Conservation (phyloP, 345 rosid species). For the Odontarrhena argentea region DNA sequence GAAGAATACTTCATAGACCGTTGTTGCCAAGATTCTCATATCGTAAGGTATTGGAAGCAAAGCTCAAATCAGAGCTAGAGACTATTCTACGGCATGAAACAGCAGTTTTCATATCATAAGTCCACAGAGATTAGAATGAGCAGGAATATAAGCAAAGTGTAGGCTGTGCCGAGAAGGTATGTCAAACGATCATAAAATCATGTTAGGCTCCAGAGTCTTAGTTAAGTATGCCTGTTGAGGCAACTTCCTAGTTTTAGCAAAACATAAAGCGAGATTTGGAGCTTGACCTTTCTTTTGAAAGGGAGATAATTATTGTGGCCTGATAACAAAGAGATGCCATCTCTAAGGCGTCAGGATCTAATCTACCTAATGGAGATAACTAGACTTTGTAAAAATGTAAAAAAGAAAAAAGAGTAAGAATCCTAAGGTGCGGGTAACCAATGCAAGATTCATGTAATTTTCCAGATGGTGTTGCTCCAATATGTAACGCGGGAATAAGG, state of each 20-base stretch:
- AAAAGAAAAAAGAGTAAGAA: not conserved
- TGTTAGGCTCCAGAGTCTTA: conserved; percentile 23
- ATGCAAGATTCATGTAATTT: conserved; percentile 31
- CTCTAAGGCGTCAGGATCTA: conserved; percentile 26
- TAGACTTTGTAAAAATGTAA: not conserved
- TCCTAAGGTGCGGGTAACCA: conserved; percentile 16
- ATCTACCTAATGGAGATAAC: conserved; percentile 13
- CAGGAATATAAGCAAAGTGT: conserved; percentile 27
- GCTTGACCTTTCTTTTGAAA: conserved; percentile 27
- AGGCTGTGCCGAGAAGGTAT: conserved; percentile 13
- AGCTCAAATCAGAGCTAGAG: conserved; percentile 24
- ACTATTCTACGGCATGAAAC: not conserved
- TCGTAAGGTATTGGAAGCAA: conserved; percentile 13
- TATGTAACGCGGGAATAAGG: conserved; percentile 39
- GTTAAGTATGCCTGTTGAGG: not conserved
- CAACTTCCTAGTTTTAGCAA: conserved; percentile 24
- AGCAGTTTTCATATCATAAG: conserved; percentile 3
- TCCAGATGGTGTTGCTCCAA: conserved; percentile 13
- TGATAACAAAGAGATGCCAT: conserved; percentile 29
- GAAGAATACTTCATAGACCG: conserved; percentile 28
- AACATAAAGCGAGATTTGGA: conserved; percentile 10
- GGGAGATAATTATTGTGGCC: conserved; percentile 24
- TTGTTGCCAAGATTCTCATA: conserved; percentile 17
- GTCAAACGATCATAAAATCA: conserved; percentile 13
- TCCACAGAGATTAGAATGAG: conserved; percentile 11